Evolutionary conservation across 73 alveolate species (phyloP), one percentile per base, ranked within the genome.

Genomic region (Paramecium sonneborni): DNA sequence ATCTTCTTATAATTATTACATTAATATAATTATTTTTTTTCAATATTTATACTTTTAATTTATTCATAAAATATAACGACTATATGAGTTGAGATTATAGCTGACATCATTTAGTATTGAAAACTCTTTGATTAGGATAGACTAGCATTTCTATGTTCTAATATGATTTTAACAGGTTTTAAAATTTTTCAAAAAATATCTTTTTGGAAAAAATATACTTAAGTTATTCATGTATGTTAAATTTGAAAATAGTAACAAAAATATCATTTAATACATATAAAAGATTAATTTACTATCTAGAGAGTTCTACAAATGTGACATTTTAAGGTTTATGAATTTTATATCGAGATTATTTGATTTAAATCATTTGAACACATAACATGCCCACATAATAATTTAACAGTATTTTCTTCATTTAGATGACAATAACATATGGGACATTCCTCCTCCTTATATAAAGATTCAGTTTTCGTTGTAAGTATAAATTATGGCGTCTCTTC

Each of bases 231-330:
- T 18, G 21, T 23, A 58, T 58, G 37, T 58, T 58, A 58, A 58
- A 48, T 48, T 14, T 48, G 23, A 14, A 48, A 58, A 58, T 58
- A 21, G 82, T 58, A 58, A 23, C 82, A 58, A 28, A 48, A 58
- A 21, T 58, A 12, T 58, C 82, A 58, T 58, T 58, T 70, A 35
- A 35, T 70, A 70, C 86, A 70, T 12, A 35, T 70, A 32, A 28
- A 70, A 70, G 86, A 32, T 28, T 26, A 70, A 70, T 70, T 70
- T 28, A 70, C 57, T 12, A 32, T 14, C 86, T 70, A 76, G 68
- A 76, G 89, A 28, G 74, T 26, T 46, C 89, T 76, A 76, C 89
- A 76, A 5, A 76, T 76, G 70, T 76, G 89, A 41, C 89, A 76
- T 76, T 76, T 76, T 20, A 76, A 44, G 28, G 48, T 28, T 18